Percentiles rank a stretch among this genome's conserved stretches.
phyloP scores from a whole-genome alignment of 2,329 filamentous ascomycete species.

The Calonectria ilicicola region DNA sequence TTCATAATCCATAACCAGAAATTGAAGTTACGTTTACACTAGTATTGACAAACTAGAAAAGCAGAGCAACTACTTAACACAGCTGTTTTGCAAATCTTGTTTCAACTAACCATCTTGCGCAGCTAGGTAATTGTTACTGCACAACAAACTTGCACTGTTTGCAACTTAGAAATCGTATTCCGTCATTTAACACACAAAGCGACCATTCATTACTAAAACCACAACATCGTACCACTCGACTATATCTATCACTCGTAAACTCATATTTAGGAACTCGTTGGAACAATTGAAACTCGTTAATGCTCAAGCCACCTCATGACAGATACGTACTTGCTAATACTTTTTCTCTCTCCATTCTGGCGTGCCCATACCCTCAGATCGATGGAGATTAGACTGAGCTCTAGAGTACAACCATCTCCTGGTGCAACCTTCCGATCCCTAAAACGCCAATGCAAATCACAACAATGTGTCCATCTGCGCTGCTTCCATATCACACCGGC shows the following conservation, averaged over 20 bases:
- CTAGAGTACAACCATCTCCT: conserved; percentile 52
- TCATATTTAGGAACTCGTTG: conserved; percentile 7
- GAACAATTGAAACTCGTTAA: conserved; percentile 40
- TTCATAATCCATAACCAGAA: no score
- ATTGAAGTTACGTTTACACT: no score
- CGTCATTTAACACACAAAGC: neutral
- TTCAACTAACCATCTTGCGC: no score
- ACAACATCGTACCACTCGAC: neutral
- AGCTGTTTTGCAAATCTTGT: no score
- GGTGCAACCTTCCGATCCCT: conserved; percentile 47
- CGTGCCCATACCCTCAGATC: conserved; percentile 45
- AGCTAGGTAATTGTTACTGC: no score
- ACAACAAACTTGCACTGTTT: neutral
- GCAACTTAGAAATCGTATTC: no score
- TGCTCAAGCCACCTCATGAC: conserved; percentile 42
- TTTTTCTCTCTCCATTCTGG: conserved; percentile 46
- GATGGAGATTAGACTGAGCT: conserved; percentile 49
- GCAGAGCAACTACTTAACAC: no score
- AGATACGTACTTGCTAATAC: conserved; percentile 42
- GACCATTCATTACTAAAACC: neutral
- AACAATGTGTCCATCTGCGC: conserved; percentile 40
- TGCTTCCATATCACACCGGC: conserved; percentile 23
- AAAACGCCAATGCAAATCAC: conserved; percentile 54
- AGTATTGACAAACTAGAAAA: no score
- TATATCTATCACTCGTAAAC: neutral